A percentile compares a stretch with the other conserved stretches of the same genome.
phyloP scores from a whole-genome alignment of 148 eudicot species.

The Nyssa sinensis region DNA sequence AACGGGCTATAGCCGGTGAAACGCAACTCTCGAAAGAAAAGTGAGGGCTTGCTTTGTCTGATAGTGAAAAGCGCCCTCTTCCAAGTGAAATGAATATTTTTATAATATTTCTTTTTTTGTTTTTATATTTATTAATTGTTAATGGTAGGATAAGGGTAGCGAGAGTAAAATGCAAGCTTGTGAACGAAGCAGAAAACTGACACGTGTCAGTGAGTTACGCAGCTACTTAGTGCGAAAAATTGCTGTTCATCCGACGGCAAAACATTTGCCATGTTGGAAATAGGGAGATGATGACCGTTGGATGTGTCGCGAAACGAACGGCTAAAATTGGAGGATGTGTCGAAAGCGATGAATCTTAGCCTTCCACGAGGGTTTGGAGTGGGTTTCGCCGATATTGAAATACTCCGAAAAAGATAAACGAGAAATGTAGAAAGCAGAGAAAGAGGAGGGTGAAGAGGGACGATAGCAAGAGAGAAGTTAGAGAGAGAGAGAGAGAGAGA shows the following conservation, averaged over 20 bases:
- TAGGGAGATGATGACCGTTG: conserved; percentile 17
- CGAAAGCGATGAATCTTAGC: conserved; percentile 40
- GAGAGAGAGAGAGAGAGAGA: too few relatives aligned
- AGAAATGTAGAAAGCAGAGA: conserved; percentile 23
- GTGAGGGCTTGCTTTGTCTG: neutral
- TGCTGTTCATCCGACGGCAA: conserved; percentile 22
- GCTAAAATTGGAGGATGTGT: conserved; percentile 30
- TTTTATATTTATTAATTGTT: neutral
- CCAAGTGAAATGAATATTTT: too few relatives aligned
- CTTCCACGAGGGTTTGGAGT: conserved; percentile 46
- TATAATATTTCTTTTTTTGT: neutral
- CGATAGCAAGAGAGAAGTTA: conserved; percentile 1
- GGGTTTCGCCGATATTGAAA: conserved; percentile 48
- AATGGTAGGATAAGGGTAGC: too few relatives aligned
- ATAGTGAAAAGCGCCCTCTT: neutral
- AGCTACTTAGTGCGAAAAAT: too few relatives aligned
- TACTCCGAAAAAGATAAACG: conserved; percentile 34
- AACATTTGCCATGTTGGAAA: conserved; percentile 43
- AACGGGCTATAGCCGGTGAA: conserved; percentile 37
- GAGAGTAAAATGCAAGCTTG: conserved; percentile 28
- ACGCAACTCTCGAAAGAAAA: conserved; percentile 3
- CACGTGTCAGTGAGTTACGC: conserved; percentile 34
- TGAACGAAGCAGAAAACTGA: conserved; percentile 27
- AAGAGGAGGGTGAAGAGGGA: conserved; percentile 20
- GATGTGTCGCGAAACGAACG: conserved; percentile 28